phyloP scores from a whole-genome alignment of 306 rosid genomes.

The Pueraria montana region DNA sequence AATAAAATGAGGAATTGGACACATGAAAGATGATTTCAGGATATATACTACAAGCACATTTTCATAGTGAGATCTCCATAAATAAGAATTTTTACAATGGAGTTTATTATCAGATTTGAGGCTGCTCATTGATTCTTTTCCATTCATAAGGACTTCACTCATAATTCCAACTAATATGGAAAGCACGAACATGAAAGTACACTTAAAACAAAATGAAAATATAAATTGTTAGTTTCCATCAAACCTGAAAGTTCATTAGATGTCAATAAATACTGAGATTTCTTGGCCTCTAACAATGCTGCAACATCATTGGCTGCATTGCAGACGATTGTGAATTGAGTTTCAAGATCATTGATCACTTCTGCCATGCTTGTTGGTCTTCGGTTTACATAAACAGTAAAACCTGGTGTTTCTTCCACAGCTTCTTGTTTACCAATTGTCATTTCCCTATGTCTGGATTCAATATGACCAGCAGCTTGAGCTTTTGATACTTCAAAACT shows the following conservation, averaged over 20 bases:
- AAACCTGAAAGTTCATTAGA: conserved; percentile 78
- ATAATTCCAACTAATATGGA: conserved; percentile 21
- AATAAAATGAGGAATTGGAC: not conserved
- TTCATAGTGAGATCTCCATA: not conserved
- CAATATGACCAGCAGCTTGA: conserved; percentile 58
- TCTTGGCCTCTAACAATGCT: conserved; percentile 68
- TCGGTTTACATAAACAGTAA: conserved; percentile 75
- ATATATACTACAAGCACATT: not conserved
- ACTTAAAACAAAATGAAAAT: conserved; percentile 24
- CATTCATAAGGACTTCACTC: conserved; percentile 33
- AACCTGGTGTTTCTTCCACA: conserved; percentile 75
- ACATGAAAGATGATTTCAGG: not conserved
- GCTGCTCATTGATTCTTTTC: conserved; percentile 15
- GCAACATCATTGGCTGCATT: conserved; percentile 77
- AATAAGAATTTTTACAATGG: conserved; percentile 12
- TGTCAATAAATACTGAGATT: conserved; percentile 60
- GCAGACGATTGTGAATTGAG: conserved; percentile 74
- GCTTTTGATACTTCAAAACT: conserved; percentile 58
- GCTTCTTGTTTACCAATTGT: conserved; percentile 54
- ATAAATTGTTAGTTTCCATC: conserved; percentile 11
- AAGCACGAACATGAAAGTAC: not conserved
- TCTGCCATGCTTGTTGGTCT: conserved; percentile 87
- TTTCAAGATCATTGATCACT: conserved; percentile 79
- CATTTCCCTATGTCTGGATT: conserved; percentile 59
- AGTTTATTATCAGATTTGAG: conserved; percentile 10